Evolutionary conservation across 2,329 filamentous ascomycete species (phyloP), one percentile per base, ranked within the genome.

Genomic region (Arthrobotrys entomopaga): DNA sequence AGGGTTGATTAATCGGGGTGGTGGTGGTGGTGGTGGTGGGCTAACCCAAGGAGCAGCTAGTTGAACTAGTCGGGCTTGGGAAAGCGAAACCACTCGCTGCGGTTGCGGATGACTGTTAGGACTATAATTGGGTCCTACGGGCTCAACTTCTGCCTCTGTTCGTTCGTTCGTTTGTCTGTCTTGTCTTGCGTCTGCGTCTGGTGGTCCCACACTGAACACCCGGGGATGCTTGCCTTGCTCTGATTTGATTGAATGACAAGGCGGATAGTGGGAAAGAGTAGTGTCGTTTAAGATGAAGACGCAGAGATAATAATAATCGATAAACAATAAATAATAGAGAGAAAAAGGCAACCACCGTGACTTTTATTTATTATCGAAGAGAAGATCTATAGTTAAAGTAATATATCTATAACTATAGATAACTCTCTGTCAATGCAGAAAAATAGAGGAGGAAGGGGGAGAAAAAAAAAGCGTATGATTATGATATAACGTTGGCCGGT

Each of bases 101-200:
- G 50, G 49, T 54, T 61, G 60, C 64, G 67, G 60, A 65, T 73
- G 67, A 73, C 67, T 65, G 61, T 19, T 57, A 42, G 67, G 46
- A 59, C 69, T 73, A 65, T 73, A 73, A 65, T 73, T 72, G 67
- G 67, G 67, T 65, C 15, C 53, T 60, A 2, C 10, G 29, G 29
- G 29, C 29, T 34, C 29, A 7, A 34, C 54, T 64, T 46, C 53
- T 64, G 66, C 66, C 52, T 64, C 29, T 34, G 29, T 6, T 34
- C 29, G 29, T 10, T 34, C 29, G 19, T 22, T 22, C 46, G 46
- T 16, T 49, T 7, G 22, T 49, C 20, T 10, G 29, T 34, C 6
- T n/a, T 34, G 29, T 34, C 29, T 34, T 34, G 29, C 29, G 29
- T 34, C 29, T 34, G 29, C 29, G 29, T 34, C 29, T 34, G 24